Percentiles rank a stretch among this genome's conserved stretches.
Conservation (phyloP, 495 filamentous ascomycete genomes). For the Penicillium cinerascens region DNA sequence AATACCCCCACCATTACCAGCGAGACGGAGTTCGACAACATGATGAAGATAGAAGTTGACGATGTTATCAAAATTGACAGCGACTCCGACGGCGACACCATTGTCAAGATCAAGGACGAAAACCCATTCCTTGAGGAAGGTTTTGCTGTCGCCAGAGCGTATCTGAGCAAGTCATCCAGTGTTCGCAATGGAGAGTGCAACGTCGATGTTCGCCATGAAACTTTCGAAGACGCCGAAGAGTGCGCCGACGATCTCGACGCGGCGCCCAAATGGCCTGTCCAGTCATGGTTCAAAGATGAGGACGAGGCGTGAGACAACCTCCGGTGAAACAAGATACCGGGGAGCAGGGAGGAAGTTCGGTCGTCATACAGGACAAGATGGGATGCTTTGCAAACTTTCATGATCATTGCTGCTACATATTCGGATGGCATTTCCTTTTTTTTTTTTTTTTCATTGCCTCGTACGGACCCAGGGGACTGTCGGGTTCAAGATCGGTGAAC, state of each 20-base stretch:
- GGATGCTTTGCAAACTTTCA: too few species aligned
- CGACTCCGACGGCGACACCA: background rate
- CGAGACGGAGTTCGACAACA: background rate
- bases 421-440: too few species aligned
- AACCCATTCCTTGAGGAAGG: background rate
- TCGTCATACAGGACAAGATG: background rate
- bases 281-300: background rate
- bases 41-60: background rate
- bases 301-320: background rate
- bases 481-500: too few species aligned
- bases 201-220: too few species aligned
- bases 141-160: too few species aligned
- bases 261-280: background rate
- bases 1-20: background rate
- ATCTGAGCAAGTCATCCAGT: too few species aligned
- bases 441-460: too few species aligned
- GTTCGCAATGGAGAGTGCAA: too few species aligned
- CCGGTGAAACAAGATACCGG: background rate
- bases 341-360: background rate
- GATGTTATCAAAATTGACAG: background rate
- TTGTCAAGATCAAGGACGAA: background rate
- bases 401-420: too few species aligned
- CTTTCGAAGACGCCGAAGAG: too few species aligned
- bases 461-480: too few species aligned
- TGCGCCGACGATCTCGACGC: too few species aligned